Conservation (phyloP, 2,329 filamentous ascomycete genomes). For the Chlorencoelia australis region DNA sequence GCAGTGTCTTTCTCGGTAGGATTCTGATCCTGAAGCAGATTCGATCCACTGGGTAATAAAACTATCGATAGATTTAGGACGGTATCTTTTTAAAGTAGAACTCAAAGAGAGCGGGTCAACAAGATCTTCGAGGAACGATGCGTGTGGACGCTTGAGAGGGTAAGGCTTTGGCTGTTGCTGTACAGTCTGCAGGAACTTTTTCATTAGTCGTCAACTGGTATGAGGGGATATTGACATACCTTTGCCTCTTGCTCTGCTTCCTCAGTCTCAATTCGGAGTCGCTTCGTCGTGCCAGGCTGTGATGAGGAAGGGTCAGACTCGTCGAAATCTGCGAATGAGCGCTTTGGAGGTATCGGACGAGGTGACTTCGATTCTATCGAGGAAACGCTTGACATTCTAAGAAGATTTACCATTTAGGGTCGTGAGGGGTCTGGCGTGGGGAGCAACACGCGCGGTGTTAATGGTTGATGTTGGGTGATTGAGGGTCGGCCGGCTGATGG, state of each 20-base stretch:
- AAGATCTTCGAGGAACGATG: conserved; percentile 16
- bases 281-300: conserved; percentile 11
- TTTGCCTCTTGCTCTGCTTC: conserved; percentile 9
- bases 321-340: conserved; percentile 14
- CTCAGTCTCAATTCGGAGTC: no score
- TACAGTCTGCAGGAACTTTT: conserved; percentile 13
- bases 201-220: conserved; percentile 14
- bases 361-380: no score
- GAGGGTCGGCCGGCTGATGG: neutral
- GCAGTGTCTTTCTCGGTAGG: conserved; percentile 21
- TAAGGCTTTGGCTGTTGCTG: conserved; percentile 19
- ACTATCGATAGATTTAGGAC: conserved; percentile 16
- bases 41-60: conserved; percentile 19
- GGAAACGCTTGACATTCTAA: conserved; percentile 12
- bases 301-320: conserved; percentile 10
- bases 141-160: conserved; percentile 15
- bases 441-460: conserved; percentile 5
- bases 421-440: neutral
- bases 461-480: conserved; percentile 1
- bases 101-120: conserved; percentile 11
- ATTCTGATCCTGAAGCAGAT: conserved; percentile 14
- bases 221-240: conserved; percentile 12
- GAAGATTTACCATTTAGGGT: conserved; percentile 5
- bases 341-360: conserved; percentile 12
- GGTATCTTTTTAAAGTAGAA: conserved; percentile 14